These are phyloP conservation scores for Penicillium psychrosexuale DNA, from an alignment of 2,329 filamentous ascomycete genomes.

Conservation along the genomic window DNA sequence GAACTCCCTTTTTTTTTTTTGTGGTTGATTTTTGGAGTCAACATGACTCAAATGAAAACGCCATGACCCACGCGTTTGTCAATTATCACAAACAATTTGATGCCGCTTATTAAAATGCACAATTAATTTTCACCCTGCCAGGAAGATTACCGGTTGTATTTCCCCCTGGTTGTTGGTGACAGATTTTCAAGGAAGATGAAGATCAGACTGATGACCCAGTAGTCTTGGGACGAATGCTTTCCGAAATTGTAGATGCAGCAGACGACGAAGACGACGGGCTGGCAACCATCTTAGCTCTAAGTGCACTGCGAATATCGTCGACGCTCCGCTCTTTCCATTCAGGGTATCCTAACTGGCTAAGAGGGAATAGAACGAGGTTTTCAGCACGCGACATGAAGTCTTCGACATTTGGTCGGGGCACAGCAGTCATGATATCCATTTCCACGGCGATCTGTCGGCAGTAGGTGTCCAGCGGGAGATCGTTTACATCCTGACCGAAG, in stretches of 20 bases:
- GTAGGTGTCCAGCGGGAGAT: conserved; percentile 71
- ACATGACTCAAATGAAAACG: conserved; percentile 21
- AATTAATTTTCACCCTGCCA: conserved; percentile 3
- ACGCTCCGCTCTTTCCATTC: conserved; percentile 51
- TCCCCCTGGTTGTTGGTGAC: not conserved
- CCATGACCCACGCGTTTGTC: conserved; percentile 28
- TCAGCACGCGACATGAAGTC: conserved; percentile 47
- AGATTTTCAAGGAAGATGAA: not conserved
- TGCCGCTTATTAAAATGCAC: conserved; percentile 11
- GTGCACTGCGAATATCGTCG: conserved; percentile 45
- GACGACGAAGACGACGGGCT: conserved; percentile 15
- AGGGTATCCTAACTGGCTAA: conserved; percentile 46
- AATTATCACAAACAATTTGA: conserved; percentile 16
- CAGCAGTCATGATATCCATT: conserved; percentile 68
- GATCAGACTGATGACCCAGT: conserved; percentile 2
- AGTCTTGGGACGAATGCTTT: conserved; percentile 13
- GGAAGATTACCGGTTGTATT: conserved; percentile 19
- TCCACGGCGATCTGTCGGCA: conserved; percentile 72
- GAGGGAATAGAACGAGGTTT: conserved; percentile 38
- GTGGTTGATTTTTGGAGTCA: conserved; percentile 7
- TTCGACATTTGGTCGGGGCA: conserved; percentile 49
- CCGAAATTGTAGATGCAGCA: conserved; percentile 24
- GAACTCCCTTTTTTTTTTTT: conserved; percentile 5
- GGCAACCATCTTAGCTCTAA: conserved; percentile 37
- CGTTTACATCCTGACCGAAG: conserved; percentile 80